Base-by-base conservation (phyloP, 2,329 filamentous ascomycete genomes). In the Diaporthe amygdali region DNA sequence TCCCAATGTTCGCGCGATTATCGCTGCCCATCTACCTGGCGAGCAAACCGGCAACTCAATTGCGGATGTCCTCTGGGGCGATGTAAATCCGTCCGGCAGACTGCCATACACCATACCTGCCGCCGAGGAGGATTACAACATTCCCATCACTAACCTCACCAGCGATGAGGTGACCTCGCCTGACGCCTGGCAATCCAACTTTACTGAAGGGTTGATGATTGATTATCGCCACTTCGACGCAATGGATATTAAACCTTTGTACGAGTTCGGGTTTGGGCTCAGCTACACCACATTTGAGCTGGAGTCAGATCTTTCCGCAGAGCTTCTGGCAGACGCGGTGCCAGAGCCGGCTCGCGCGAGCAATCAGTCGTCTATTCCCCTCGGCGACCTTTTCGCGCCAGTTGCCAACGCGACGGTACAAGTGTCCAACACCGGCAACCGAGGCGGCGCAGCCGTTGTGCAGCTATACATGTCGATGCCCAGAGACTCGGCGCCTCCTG, bases 21-120 rank as follows among this genome's bases (percentile, higher is more conserved):
- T 93, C 0, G 89, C 89, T 75, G 90, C 88, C 2, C 90, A 92
- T n/a, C 76, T 92, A 0, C 90, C 90, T 0, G 91, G 90, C 0
- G 89, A 92, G 77, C 86, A 90, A 71, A 87, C 86, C 1, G 91
- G 91, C 0, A 78, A 81, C 2, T 86, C 88, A 0, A 77, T 91
- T 2, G 85, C 86, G 0, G 83, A 85, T 0, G 77, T 92, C 8
- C 81, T 91, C 1, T 91, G 90, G 75, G 90, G 89, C 47, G 82
- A 87, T 3, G 79, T 83, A 5, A 88, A 85, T 74, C 87, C 87
- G 0, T 90, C 87, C 0, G 90, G 89, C 2, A 85, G 86, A 72
- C 81, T 92, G 2, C 88, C 89, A 0, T 92, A 90, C 77, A 91
- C 89, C 0, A 83, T 92, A 1, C 88, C 89, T 0, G n/a, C n/a